Base-by-base conservation (phyloP, 139 green algal genomes). In the Chlorella sp. region DNA sequence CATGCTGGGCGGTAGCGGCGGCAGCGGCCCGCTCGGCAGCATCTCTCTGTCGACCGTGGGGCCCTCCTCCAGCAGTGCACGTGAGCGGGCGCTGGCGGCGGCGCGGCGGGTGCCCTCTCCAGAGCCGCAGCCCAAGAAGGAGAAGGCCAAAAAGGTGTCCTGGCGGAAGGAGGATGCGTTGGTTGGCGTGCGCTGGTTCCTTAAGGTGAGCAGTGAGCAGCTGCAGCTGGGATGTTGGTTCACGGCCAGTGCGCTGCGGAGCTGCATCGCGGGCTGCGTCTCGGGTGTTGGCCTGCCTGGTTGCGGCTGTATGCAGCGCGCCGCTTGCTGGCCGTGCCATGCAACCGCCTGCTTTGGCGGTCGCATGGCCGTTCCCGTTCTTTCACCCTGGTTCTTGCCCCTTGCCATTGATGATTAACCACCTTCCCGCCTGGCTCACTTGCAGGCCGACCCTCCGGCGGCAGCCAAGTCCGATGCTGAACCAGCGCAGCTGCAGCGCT, bases 151-250 rank as follows among this genome's bases (percentile, higher is more conserved):
- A 51, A 83, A 70, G 32, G 51, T 90, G 74, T 20, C 17, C 11
- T 90, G 86, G 86, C 26, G 47, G 73, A n/a, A 38, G 23, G 86
- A 82, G 7, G 30, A 74, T 4, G 83, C 25, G 30, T 41, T 90
- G 20, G 86, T 47, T 30, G 63, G 39, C 6, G 74, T 90, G 32
- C 81, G 86, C n/a, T 89, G 67, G 74, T 90, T 90, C 80, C 64
- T 25, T 47, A 84, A 87, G 83, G 83, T 87, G 38, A 15, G 81
- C 44, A 55, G 44, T 11, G 44, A 7, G 11, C 7, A 7, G 44
- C 44, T 17, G 44, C 44, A 11, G 7, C n/a, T n/a, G n/a, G n/a
- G n/a, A n/a, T n/a, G n/a, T n/a, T n/a, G n/a, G n/a, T n/a, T n/a
- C n/a, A n/a, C n/a, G n/a, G n/a, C n/a, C n/a, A n/a, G n/a, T n/a